phyloP scores from a whole-genome alignment of 257 asterid genomes.

The Phtheirospermum japonicum region DNA sequence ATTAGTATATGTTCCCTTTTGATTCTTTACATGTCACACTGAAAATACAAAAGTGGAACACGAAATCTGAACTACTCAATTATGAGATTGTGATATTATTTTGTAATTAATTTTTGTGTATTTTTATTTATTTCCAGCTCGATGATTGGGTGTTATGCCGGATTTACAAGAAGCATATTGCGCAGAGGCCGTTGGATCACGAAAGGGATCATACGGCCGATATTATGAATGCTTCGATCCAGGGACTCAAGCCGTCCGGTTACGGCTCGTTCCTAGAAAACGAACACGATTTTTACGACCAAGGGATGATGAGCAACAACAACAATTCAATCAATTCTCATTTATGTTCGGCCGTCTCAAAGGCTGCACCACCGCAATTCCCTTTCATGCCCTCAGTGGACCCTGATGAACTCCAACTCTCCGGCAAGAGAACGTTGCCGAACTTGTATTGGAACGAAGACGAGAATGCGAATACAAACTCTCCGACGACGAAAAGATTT shows the following conservation, averaged over 20 bases:
- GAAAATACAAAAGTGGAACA: too few species aligned
- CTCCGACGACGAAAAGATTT: constrained; percentile 53
- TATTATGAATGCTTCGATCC: constrained; percentile 37
- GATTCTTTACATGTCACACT: too few species aligned
- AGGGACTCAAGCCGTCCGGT: constrained; percentile 30
- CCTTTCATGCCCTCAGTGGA: constrained; percentile 23
- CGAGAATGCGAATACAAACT: constrained; percentile 30
- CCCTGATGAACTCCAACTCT: constrained; percentile 20
- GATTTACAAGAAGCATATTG: constrained; percentile 63
- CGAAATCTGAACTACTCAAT: too few species aligned
- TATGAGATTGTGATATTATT: too few species aligned
- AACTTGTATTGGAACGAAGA: constrained; percentile 52
- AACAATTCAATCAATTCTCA: constrained; percentile 27
- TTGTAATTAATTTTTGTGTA: neutral
- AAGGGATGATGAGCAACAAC: constrained; percentile 36
- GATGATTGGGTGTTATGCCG: constrained; percentile 88
- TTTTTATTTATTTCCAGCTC: too few species aligned
- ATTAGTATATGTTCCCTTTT: too few species aligned
- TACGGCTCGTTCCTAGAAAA: constrained; percentile 44
- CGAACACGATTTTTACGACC: constrained; percentile 38
- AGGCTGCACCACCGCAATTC: constrained; percentile 21
- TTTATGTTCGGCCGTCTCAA: constrained; percentile 32
- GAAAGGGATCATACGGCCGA: constrained; percentile 53
- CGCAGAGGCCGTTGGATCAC: constrained; percentile 60
- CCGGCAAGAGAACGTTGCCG: constrained; percentile 37